Conservation (phyloP, 2,329 filamentous ascomycete species). For the Aspergillus japonicus region DNA sequence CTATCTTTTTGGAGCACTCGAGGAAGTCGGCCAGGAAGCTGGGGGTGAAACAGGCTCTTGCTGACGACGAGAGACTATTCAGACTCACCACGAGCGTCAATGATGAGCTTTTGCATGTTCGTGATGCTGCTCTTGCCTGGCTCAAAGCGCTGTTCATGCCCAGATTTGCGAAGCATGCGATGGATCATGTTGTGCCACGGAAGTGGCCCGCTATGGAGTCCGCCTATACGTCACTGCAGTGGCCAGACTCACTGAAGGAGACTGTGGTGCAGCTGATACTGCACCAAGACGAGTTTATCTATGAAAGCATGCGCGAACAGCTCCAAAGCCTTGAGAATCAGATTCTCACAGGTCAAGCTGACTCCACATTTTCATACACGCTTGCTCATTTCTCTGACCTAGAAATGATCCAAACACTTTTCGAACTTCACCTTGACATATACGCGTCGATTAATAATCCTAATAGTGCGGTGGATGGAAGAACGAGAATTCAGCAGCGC, state of each 20-base stretch:
- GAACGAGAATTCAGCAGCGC: constrained; percentile 54
- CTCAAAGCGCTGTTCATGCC: constrained; percentile 52
- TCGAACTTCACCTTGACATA: constrained; percentile 67
- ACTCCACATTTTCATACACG: constrained; percentile 27
- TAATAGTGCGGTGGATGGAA: constrained; percentile 54
- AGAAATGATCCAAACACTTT: constrained; percentile 60
- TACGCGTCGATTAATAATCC: constrained; percentile 63
- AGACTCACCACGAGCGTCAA: constrained; percentile 50
- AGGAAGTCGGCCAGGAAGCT: constrained; percentile 46
- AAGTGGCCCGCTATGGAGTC: constrained; percentile 35
- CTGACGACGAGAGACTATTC: constrained; percentile 37
- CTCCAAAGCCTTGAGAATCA: constrained; percentile 30
- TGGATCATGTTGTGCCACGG: constrained; percentile 5
- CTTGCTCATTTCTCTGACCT: constrained; percentile 39
- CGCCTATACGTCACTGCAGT: constrained; percentile 54
- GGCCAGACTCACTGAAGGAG: constrained; percentile 57
- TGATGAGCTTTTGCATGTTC: constrained; percentile 45
- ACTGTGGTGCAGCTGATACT: constrained; percentile 54
- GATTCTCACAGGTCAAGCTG: constrained; percentile 23
- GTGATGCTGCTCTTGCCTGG: constrained; percentile 56
- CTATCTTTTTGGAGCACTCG: constrained; percentile 58
- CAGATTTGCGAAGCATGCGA: constrained; percentile 23
- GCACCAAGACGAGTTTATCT: constrained; percentile 55
- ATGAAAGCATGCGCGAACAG: constrained; percentile 39
- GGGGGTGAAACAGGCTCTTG: constrained; percentile 39